phyloP scores from a whole-genome alignment of 805 yeast species.

The Myxozyma mucilagina region DNA sequence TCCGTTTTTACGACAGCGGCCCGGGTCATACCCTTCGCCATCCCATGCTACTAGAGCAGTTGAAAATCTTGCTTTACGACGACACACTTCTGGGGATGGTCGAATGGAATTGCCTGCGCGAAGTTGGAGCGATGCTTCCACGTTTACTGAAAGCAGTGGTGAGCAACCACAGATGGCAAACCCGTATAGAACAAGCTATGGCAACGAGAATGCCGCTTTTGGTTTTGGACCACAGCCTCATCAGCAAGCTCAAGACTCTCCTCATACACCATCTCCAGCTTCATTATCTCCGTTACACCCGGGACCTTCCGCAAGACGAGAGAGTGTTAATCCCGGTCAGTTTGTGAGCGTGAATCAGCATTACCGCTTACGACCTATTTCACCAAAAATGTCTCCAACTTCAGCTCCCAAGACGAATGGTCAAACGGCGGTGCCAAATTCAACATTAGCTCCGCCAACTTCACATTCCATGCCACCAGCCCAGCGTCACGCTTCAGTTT shows the following conservation, averaged over 20 bases:
- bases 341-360: conserved; percentile 24
- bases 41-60: conserved; percentile 6
- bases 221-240: conserved; percentile 5
- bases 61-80: conserved; percentile 6
- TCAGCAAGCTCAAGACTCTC: conserved; percentile 13
- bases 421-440: neutral
- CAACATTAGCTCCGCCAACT: conserved; percentile 8
- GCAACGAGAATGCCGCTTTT: neutral
- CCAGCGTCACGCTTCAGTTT: conserved; percentile 3
- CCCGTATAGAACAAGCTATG: neutral
- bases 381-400: conserved; percentile 14
- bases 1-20: conserved; percentile 17
- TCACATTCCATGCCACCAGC: neutral
- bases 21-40: conserved; percentile 27
- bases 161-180: neutral
- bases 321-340: conserved; percentile 24
- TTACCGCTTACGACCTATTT: conserved; percentile 18
- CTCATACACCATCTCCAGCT: conserved; percentile 15
- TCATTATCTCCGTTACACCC: conserved; percentile 18
- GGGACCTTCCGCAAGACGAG: conserved; percentile 8
- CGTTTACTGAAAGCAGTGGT: conserved; percentile 15
- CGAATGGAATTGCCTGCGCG: neutral
- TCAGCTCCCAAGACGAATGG: neutral
- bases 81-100: conserved; percentile 26
- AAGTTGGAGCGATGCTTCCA: conserved; percentile 22